Evolutionary conservation across 1,284 basidiomycete genomes (phyloP).

Genomic region (Veloboletus limbatus): DNA sequence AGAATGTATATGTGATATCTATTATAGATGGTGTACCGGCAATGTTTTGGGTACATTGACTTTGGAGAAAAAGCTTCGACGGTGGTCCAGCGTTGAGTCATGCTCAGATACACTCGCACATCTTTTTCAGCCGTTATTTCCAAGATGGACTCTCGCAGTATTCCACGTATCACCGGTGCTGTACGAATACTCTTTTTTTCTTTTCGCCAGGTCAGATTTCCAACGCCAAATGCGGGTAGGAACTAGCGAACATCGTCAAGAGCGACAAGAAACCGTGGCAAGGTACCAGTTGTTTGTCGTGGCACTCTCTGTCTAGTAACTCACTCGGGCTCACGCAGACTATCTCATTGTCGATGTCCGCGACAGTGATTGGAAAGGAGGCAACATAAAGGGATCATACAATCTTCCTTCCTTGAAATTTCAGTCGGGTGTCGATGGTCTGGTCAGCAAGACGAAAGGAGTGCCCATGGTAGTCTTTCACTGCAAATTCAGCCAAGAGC

Average conservation of each 20-base stretch:
- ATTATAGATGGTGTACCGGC: conserved; percentile 8
- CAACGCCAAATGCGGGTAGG: conserved; percentile 39
- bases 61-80: neutral
- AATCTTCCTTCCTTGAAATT: conserved; percentile 64
- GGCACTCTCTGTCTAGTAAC: neutral
- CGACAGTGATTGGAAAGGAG: conserved; percentile 71
- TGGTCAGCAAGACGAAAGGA: conserved; percentile 60
- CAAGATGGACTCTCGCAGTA: conserved; percentile 18
- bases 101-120: conserved; percentile 11
- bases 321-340: conserved; percentile 36
- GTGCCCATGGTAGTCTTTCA: conserved; percentile 70
- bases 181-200: conserved; percentile 19
- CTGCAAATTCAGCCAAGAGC: conserved; percentile 68
- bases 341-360: conserved; percentile 77
- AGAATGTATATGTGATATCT: conserved; percentile 7
- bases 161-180: conserved; percentile 23
- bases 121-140: conserved; percentile 2
- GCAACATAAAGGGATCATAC: conserved; percentile 64
- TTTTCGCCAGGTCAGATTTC: conserved; percentile 6
- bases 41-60: conserved; percentile 9
- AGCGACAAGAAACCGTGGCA: conserved; percentile 53
- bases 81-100: conserved; percentile 3
- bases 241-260: conserved; percentile 66
- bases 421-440: conserved; percentile 49
- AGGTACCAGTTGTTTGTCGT: conserved; percentile 19